These are phyloP conservation scores for Teratosphaeria epicoccoides DNA, from an alignment of 2,329 filamentous ascomycete genomes.

Conservation along the genomic window DNA sequence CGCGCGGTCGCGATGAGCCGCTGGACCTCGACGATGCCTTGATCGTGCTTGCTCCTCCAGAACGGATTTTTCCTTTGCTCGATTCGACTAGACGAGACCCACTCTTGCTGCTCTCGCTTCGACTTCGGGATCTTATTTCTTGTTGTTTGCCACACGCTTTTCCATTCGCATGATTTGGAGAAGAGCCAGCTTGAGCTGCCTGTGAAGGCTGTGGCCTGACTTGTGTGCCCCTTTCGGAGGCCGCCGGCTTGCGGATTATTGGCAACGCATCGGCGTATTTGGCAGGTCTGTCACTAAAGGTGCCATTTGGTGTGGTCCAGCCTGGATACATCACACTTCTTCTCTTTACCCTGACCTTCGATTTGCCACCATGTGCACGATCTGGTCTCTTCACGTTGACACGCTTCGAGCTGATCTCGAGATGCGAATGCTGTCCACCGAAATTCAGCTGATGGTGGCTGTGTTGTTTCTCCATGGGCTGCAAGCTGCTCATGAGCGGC, in stretches of 20 bases:
- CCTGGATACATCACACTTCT: background rate
- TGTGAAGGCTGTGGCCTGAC: too few relatives aligned
- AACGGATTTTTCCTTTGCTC: background rate
- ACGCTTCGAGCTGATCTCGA: too few relatives aligned
- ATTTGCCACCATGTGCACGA: background rate
- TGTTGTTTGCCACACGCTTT: background rate
- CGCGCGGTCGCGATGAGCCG: background rate
- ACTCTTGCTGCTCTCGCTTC: background rate
- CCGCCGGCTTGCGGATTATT: too few relatives aligned
- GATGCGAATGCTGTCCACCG: too few relatives aligned
- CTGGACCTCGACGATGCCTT: background rate
- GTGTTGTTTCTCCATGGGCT: background rate
- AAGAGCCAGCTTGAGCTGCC: too few relatives aligned
- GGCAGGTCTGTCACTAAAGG: background rate
- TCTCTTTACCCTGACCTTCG: background rate
- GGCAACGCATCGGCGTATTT: background rate
- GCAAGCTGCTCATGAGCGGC: background rate
- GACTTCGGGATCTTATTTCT: background rate
- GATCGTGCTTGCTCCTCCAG: background rate
- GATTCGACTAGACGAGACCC: background rate
- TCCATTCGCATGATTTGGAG: too few relatives aligned
- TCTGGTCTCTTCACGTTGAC: too few relatives aligned
- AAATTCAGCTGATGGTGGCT: too few relatives aligned
- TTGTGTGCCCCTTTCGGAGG: too few relatives aligned
- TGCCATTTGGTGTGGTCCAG: background rate